A percentile compares a stretch with the other conserved stretches of the same genome.
Evolutionary conservation across 345 rosid genomes (phyloP).

Genomic region (Punica granatum): DNA sequence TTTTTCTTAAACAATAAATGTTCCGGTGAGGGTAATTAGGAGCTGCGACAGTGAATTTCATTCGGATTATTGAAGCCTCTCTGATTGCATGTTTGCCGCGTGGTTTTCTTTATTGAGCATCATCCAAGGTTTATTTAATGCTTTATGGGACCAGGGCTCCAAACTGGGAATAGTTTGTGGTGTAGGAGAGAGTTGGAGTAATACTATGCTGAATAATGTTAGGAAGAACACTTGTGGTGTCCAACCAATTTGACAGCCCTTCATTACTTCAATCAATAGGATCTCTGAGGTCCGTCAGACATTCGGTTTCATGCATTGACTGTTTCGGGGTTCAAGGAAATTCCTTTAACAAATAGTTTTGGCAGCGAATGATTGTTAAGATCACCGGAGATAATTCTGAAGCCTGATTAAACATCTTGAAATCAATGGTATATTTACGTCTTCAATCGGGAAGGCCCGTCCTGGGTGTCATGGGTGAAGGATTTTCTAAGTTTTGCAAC

Average conservation of each 20-base stretch:
- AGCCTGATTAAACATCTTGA: not conserved
- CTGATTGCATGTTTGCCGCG: conserved; percentile 7
- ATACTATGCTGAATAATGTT: not conserved
- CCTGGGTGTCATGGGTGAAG: not conserved
- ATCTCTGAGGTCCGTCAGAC: not conserved
- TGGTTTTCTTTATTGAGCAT: not conserved
- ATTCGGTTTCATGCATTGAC: not conserved
- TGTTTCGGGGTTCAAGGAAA: not conserved
- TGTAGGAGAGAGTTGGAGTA: not conserved
- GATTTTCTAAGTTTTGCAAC: not conserved
- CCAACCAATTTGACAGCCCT: not conserved
- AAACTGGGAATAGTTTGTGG: not conserved
- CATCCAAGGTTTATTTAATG: not conserved
- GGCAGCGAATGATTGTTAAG: too few species aligned
- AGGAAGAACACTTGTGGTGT: conserved; percentile 1
- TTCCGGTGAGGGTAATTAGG: conserved; percentile 2
- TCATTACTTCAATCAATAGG: not conserved
- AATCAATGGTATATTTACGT: too few species aligned
- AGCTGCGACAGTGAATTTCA: not conserved
- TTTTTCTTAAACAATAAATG: not conserved
- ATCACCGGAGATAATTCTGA: not conserved
- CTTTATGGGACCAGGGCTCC: not conserved
- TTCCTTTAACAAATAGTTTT: too few species aligned
- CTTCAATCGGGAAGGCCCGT: not conserved
- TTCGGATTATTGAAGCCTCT: not conserved